A percentile compares a stretch with the other conserved stretches of the same genome.
phyloP scores from a whole-genome alignment of 1,284 basidiomycete species.

The Volvariella surrecta region DNA sequence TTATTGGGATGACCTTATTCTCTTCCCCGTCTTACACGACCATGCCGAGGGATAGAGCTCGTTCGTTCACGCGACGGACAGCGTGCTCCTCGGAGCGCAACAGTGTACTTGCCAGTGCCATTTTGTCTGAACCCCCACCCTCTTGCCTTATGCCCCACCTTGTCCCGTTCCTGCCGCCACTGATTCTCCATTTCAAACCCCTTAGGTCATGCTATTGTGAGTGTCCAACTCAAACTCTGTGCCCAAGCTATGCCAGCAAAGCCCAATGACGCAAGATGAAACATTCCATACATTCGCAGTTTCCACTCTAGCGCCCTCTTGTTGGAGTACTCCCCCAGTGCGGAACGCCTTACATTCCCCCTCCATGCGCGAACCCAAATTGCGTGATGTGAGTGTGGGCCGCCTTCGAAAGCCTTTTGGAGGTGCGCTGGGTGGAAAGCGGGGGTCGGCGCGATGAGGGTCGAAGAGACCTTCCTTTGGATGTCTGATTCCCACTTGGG shows the following conservation, averaged over 20 bases:
- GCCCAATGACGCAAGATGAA: constrained; percentile 23
- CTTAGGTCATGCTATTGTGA: background rate
- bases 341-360: constrained; percentile 51
- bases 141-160: constrained; percentile 7
- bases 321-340: constrained; percentile 61
- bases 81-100: constrained; percentile 48
- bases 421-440: constrained; percentile 54
- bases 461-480: constrained; percentile 60
- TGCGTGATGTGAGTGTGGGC: constrained; percentile 49
- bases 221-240: too few species aligned
- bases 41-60: constrained; percentile 63
- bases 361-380: constrained; percentile 54
- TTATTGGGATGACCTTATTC: constrained; percentile 62
- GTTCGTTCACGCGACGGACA: constrained; percentile 68
- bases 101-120: constrained; percentile 80
- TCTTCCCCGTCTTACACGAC: constrained; percentile 83
- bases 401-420: constrained; percentile 57
- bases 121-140: constrained; percentile 53
- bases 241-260: too few species aligned
- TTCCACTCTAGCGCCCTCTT: constrained; percentile 67
- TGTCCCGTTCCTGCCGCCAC: background rate
- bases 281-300: constrained; percentile 65
- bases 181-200: background rate
- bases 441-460: constrained; percentile 52
- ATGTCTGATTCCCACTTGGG: constrained; percentile 69